Evolutionary conservation across 1,284 basidiomycete species (phyloP).

Genomic region (Sanguinoderma infundibulare): DNA sequence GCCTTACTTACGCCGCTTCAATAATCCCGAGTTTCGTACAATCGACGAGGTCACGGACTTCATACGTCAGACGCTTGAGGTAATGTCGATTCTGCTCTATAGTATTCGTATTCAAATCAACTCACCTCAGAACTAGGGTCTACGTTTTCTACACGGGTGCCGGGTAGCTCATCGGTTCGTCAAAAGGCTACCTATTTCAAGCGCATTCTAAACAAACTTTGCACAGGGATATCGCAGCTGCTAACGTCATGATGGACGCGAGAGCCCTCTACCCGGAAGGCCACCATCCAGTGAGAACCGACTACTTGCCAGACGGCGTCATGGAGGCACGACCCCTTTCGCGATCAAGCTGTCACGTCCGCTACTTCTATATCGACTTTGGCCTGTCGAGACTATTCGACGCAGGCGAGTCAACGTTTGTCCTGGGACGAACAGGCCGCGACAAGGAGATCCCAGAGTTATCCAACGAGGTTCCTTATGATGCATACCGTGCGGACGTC

Average conservation of each 20-base stretch:
- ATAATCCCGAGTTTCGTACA: conserved; percentile 27
- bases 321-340: conserved; percentile 4
- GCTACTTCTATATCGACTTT: conserved; percentile 37
- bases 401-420: conserved; percentile 9
- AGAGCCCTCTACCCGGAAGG: conserved; percentile 29
- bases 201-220: background rate
- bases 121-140: conserved; percentile 22
- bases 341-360: conserved; percentile 16
- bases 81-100: conserved; percentile 2
- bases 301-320: conserved; percentile 15
- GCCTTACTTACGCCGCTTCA: conserved; percentile 30
- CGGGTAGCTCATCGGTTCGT: conserved; percentile 33
- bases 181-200: background rate
- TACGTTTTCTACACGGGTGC: conserved; percentile 30
- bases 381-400: conserved; percentile 26
- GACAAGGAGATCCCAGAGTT: conserved; percentile 36
- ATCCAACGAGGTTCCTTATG: conserved; percentile 29
- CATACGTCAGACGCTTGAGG: conserved; percentile 32
- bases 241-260: conserved; percentile 39
- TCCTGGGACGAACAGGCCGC: conserved; percentile 22
- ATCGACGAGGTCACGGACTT: conserved; percentile 35
- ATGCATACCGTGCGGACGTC: conserved; percentile 36
- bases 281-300: conserved; percentile 28
- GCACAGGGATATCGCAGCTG: conserved; percentile 32
- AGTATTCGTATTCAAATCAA: too few species aligned